Percentiles rank a stretch among this genome's conserved stretches.
Conservation (phyloP, 2,329 filamentous ascomycete genomes). For the Akanthomyces muscarius region DNA sequence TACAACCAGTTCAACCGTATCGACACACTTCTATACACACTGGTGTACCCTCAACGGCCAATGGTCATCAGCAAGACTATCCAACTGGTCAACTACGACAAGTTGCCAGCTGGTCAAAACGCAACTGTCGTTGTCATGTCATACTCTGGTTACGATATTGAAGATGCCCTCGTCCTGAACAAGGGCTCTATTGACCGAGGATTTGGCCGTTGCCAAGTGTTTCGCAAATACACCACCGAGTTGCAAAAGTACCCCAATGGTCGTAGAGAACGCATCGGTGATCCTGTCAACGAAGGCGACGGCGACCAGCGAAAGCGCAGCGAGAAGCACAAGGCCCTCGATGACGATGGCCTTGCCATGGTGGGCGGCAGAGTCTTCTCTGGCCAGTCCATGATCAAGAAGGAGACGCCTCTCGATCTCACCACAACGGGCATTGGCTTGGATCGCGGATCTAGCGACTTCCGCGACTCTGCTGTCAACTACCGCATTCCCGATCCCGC, state of each 20-base stretch:
- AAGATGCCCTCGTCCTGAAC: conserved; percentile 94
- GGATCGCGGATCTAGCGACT: conserved; percentile 59
- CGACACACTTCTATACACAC: conserved; percentile 90
- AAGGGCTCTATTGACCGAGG: conserved; percentile 93
- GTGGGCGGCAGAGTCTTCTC: conserved; percentile 75
- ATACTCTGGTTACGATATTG: conserved; percentile 98
- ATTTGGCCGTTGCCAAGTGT: conserved; percentile 96
- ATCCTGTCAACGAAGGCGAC: conserved; percentile 51
- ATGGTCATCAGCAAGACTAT: conserved; percentile 98
- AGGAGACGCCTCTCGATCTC: conserved; percentile 77
- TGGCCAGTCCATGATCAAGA: conserved; percentile 87
- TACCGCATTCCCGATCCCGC: conserved; percentile 81
- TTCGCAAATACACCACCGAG: conserved; percentile 85
- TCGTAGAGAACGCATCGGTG: conserved; percentile 62
- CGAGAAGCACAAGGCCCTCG: conserved; percentile 68
- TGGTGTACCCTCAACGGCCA: conserved; percentile 95
- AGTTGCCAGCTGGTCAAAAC: conserved; percentile 93
- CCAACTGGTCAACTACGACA: conserved; percentile 94
- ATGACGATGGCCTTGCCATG: conserved; percentile 81
- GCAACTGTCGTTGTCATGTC: conserved; percentile 99
- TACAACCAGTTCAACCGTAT: conserved; percentile 98
- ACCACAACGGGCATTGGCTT: conserved; percentile 67
- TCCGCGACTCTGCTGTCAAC: conserved; percentile 64
- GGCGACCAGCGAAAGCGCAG: conserved; percentile 58
- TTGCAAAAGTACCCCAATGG: conserved; percentile 88